Evolutionary conservation across 2,329 filamentous ascomycete genomes (phyloP), one percentile per base, ranked within the genome.

Genomic region (Arthrobotrys musiformis): DNA sequence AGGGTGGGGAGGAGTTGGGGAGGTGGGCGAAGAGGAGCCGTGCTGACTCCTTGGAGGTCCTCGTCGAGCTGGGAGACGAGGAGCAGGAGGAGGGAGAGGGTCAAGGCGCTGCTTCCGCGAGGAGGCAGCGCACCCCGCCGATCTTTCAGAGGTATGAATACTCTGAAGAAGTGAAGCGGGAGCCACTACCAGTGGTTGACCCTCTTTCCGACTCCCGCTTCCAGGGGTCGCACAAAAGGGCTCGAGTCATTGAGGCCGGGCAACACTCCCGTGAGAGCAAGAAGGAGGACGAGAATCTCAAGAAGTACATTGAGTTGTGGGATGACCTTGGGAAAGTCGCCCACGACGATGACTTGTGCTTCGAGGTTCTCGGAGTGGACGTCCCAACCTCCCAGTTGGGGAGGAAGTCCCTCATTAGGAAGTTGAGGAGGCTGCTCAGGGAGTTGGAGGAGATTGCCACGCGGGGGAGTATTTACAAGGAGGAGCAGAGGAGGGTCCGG

Each of bases 181-280:
- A 40, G 24, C 46, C 70, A 17, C 8, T 69, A 5, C 40, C 60
- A 26, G 24, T 48, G 35, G 56, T 42, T 46, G 73, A 77, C 24
- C 73, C 66, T n/a, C 40, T 70, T 28, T 33, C 73, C 7, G 73
- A 77, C 48, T 54, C 50, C n/a, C 66, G 66, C 30, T 77, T 50
- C 60, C 22, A 44, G 33, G 60, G 60, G 33, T 15, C 40, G 13
- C 73, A 77, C 35, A 44, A 60, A 7, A 64, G 54, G 22, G 52
- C 50, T 44, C 50, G 73, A 0, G 54, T 44, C 26, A 54, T 54
- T 9, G 73, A 77, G 48, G 37, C 52, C 19, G 40, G 9, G 5
- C 42, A 35, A 7, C 73, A 70, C 33, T n/a, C 37, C 4, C 30
- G 62, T 24, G 73, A 77, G 61, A 22, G 40, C 8, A 17, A 30